These are phyloP conservation scores for Dactylellina sp. DNA, from an alignment of 2,329 filamentous ascomycete genomes.

Conservation along the genomic window DNA sequence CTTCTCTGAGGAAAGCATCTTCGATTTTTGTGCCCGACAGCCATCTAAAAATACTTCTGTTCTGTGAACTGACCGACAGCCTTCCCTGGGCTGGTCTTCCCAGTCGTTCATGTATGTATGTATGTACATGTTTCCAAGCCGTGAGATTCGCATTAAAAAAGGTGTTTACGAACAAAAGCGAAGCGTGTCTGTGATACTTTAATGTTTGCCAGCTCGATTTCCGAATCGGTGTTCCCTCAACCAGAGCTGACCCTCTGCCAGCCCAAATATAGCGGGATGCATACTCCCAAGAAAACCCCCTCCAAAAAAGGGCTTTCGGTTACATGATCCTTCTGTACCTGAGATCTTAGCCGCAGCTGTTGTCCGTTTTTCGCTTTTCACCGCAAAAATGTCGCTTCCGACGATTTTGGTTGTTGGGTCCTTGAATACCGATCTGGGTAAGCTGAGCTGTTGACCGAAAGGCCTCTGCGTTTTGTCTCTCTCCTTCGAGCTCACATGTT, in stretches of 20 bases:
- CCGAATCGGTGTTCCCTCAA: background rate
- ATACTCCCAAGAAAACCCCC: too few relatives aligned
- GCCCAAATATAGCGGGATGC: too few relatives aligned
- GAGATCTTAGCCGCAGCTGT: too few relatives aligned
- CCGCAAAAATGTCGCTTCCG: constrained; percentile 55
- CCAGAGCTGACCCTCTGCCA: background rate
- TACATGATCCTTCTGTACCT: too few relatives aligned
- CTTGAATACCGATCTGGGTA: constrained; percentile 84
- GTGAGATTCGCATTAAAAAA: too few relatives aligned
- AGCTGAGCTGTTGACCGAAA: constrained; percentile 5
- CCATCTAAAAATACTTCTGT: constrained; percentile 51
- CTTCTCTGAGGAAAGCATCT: too few relatives aligned
- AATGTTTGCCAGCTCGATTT: background rate
- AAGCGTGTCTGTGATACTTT: too few relatives aligned
- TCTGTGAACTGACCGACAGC: background rate
- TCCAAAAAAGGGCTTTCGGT: too few relatives aligned
- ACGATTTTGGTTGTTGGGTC: constrained; percentile 87
- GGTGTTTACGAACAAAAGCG: too few relatives aligned
- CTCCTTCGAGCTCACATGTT: constrained; percentile 1
- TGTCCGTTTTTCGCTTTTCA: background rate
- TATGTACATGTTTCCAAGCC: too few relatives aligned
- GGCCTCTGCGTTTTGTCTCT: background rate
- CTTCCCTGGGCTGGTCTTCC: too few relatives aligned
- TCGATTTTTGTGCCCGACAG: constrained; percentile 11
- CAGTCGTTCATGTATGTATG: too few relatives aligned